phyloP scores from a whole-genome alignment of 495 filamentous ascomycete genomes.

The Penicillium ucsense region DNA sequence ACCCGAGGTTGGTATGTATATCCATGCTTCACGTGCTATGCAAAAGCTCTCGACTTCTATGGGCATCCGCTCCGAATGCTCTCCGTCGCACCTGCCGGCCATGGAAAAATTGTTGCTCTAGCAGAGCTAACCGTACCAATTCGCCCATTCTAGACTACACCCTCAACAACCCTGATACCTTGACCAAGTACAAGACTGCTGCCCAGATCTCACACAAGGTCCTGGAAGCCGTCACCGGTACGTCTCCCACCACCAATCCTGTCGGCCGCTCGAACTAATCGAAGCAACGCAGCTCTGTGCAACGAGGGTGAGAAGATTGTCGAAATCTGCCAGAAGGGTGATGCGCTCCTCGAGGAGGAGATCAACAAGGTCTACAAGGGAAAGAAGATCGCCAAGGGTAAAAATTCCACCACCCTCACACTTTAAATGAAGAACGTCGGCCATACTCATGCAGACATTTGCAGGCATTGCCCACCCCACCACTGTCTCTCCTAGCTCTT shows the following conservation, averaged over 20 bases:
- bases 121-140: conserved; percentile 1
- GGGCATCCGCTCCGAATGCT: conserved; percentile 14
- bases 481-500: conserved; percentile 87
- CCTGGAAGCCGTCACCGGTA: conserved; percentile 70
- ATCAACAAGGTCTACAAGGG: conserved; percentile 93
- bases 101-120: background rate
- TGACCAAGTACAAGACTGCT: conserved; percentile 98
- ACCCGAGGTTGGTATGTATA: conserved; percentile 39
- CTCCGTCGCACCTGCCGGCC: background rate
- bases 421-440: too few relatives aligned
- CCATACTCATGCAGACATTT: conserved; percentile 10
- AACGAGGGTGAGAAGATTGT: conserved; percentile 83
- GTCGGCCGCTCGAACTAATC: conserved; percentile 12
- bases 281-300: conserved; percentile 50
- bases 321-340: conserved; percentile 86
- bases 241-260: conserved; percentile 6
- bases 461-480: conserved; percentile 85
- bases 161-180: conserved; percentile 89
- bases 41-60: conserved; percentile 36
- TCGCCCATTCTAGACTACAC: conserved; percentile 61
- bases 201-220: conserved; percentile 91
- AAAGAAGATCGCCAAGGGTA: conserved; percentile 91
- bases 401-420: conserved; percentile 2
- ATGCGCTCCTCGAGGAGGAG: conserved; percentile 90
- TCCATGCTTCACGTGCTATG: conserved; percentile 10